Percentiles rank a stretch among this genome's conserved stretches.
These are phyloP conservation scores for Solanum microdontum DNA, from an alignment of 257 asterid species.

Conservation along the genomic window DNA sequence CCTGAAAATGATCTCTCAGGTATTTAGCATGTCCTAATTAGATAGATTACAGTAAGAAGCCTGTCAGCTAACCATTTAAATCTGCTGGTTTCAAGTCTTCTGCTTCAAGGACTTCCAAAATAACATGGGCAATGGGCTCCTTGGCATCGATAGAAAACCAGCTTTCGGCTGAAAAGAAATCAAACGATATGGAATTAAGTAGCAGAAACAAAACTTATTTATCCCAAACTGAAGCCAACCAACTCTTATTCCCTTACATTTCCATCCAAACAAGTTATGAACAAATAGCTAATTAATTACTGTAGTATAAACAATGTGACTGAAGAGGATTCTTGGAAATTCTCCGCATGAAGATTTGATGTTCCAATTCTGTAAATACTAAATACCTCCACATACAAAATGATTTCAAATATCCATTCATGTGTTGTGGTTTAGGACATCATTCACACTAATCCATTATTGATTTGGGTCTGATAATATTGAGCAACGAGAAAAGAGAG, in stretches of 20 bases:
- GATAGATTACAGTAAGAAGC: background rate
- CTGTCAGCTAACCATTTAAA: conserved; percentile 51
- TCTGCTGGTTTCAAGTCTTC: conserved; percentile 83
- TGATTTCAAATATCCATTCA: background rate
- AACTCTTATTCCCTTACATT: background rate
- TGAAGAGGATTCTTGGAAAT: background rate
- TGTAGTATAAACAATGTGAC: background rate
- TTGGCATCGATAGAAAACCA: conserved; percentile 57
- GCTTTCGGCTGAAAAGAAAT: conserved; percentile 9
- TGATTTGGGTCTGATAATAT: background rate
- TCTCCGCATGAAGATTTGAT: background rate
- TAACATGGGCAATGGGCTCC: conserved; percentile 41
- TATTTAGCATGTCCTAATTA: background rate
- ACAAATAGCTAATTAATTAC: background rate
- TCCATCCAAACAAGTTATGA: background rate
- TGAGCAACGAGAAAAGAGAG: background rate
- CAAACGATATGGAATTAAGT: background rate
- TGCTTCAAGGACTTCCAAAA: conserved; percentile 85
- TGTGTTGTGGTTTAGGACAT: background rate
- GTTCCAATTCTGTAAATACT: background rate
- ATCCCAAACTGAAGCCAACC: background rate
- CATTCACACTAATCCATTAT: background rate
- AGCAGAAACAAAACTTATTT: background rate
- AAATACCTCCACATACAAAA: background rate
- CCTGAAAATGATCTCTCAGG: conserved; percentile 38